These are phyloP conservation scores for Theileria orientalis DNA, from an alignment of 169 alveolate species.

Conservation along the genomic window DNA sequence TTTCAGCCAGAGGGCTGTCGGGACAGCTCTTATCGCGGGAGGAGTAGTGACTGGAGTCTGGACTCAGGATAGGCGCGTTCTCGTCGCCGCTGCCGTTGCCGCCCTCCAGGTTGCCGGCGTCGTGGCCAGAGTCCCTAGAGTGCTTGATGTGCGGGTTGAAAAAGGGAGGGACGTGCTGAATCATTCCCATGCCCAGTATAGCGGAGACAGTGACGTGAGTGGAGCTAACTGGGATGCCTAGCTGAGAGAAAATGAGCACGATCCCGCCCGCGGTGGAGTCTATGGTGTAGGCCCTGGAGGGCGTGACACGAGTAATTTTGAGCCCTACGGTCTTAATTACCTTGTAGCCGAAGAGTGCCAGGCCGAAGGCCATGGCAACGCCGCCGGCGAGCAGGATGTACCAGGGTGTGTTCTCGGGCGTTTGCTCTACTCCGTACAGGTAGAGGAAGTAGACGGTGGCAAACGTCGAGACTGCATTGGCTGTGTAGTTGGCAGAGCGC, in stretches of 20 bases:
- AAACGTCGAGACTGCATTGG: conserved; percentile 83
- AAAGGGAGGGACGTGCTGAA: conserved; percentile 16
- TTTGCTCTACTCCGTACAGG: conserved; percentile 40
- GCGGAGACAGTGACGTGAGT: conserved; percentile 84
- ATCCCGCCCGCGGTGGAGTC: conserved; percentile 77
- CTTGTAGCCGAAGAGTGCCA: conserved; percentile 77
- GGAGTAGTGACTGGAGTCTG: too few species aligned
- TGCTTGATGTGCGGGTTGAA: too few species aligned
- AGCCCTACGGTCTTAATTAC: conserved; percentile 79
- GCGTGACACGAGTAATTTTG: conserved; percentile 77
- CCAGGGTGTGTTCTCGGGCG: conserved; percentile 73
- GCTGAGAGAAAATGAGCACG: conserved; percentile 73
- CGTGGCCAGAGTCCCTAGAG: background rate
- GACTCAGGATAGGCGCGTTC: too few species aligned
- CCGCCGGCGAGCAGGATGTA: conserved; percentile 81
- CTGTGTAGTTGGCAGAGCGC: conserved; percentile 84
- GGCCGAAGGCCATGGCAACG: conserved; percentile 78
- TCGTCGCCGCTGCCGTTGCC: background rate
- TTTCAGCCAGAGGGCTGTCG: background rate
- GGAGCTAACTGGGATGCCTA: conserved; percentile 85
- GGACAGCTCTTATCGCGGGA: too few species aligned
- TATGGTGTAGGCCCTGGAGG: conserved; percentile 82
- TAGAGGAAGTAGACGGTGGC: conserved; percentile 64
- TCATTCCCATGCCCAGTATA: conserved; percentile 82
- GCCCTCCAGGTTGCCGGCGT: background rate